A percentile compares a stretch with the other conserved stretches of the same genome.
Evolutionary conservation across 2,329 filamentous ascomycete species (phyloP).

Genomic region (Phaeosphaeriaceae sp.): DNA sequence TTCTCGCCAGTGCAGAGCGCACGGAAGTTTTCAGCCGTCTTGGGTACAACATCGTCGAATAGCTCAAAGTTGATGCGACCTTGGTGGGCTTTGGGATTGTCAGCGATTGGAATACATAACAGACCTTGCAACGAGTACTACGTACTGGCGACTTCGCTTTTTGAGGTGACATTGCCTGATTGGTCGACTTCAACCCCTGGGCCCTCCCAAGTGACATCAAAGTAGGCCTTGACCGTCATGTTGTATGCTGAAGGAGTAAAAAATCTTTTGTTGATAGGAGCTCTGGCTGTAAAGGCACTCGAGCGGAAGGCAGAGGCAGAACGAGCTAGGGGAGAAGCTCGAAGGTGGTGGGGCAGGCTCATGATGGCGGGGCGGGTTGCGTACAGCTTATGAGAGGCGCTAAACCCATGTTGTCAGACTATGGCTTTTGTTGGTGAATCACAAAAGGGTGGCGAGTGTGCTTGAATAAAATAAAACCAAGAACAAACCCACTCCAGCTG

Average conservation of each 20-base stretch:
- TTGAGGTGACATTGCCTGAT: slow-evolving; percentile 57
- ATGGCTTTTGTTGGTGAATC: slow-evolving; percentile 24
- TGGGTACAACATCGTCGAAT: slow-evolving; percentile 84
- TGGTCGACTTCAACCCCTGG: slow-evolving; percentile 69
- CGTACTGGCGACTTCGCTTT: slow-evolving; percentile 64
- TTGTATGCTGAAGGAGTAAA: slow-evolving; percentile 71
- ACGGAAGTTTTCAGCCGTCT: slow-evolving; percentile 85
- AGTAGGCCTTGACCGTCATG: slow-evolving; percentile 79
- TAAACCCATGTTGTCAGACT: slow-evolving; percentile 24
- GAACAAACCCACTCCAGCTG: too few species aligned
- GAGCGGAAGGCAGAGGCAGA: slow-evolving; percentile 39
- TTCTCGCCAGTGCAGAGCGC: slow-evolving; percentile 81
- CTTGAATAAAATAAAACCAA: too few species aligned
- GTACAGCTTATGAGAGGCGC: not conserved
- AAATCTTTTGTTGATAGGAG: slow-evolving; percentile 55
- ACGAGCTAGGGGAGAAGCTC: slow-evolving; percentile 21
- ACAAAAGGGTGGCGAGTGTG: slow-evolving; percentile 8
- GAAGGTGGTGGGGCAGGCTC: slow-evolving; percentile 41
- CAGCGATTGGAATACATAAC: too few species aligned
- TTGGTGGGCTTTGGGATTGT: slow-evolving; percentile 54
- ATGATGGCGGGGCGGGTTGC: slow-evolving; percentile 49
- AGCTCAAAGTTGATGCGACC: slow-evolving; percentile 90
- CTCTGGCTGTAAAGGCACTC: slow-evolving; percentile 35
- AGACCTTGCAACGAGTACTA: slow-evolving; percentile 7
- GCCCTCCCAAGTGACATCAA: slow-evolving; percentile 75